Evolutionary conservation across 768 basidiomycete genomes (phyloP).

Genomic region (Pleurotus platypus): DNA sequence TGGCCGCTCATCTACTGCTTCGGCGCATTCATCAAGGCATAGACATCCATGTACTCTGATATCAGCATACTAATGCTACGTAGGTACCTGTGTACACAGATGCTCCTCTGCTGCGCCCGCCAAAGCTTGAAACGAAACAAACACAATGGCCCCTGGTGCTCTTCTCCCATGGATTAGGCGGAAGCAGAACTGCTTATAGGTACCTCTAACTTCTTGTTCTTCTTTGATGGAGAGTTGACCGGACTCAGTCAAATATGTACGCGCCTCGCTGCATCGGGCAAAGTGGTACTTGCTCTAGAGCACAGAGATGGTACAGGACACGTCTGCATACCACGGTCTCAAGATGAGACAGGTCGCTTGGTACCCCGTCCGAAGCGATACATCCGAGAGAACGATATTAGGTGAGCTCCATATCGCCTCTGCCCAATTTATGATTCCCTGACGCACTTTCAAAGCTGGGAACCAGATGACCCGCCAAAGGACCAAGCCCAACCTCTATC

Average conservation of each 20-base stretch:
- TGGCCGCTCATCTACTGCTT: conserved; percentile 52
- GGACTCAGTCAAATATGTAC: conserved; percentile 60
- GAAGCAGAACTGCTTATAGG: conserved; percentile 71
- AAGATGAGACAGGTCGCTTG: conserved; percentile 24
- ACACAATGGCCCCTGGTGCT: conserved; percentile 73
- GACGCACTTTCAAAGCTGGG: conserved; percentile 22
- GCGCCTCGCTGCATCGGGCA: conserved; percentile 72
- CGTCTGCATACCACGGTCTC: conserved; percentile 35
- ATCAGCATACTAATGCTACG: not conserved
- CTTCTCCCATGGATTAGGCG: conserved; percentile 84
- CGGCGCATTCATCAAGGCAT: conserved; percentile 44
- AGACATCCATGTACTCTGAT: not conserved
- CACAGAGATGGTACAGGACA: conserved; percentile 81
- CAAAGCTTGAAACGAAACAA: conserved; percentile 5
- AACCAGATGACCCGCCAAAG: conserved; percentile 18
- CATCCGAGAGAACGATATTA: conserved; percentile 50
- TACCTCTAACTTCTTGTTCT: conserved; percentile 12
- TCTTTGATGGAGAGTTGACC: not conserved
- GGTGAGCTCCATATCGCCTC: conserved; percentile 30
- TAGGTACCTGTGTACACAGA: conserved; percentile 58
- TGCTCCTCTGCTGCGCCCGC: conserved; percentile 48
- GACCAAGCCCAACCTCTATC: conserved; percentile 29
- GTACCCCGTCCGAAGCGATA: conserved; percentile 39
- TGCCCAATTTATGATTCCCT: not conserved
- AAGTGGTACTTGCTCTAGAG: conserved; percentile 78